phyloP scores from a whole-genome alignment of 805 yeast genomes.

The Saccharomyces kudriavzevii region DNA sequence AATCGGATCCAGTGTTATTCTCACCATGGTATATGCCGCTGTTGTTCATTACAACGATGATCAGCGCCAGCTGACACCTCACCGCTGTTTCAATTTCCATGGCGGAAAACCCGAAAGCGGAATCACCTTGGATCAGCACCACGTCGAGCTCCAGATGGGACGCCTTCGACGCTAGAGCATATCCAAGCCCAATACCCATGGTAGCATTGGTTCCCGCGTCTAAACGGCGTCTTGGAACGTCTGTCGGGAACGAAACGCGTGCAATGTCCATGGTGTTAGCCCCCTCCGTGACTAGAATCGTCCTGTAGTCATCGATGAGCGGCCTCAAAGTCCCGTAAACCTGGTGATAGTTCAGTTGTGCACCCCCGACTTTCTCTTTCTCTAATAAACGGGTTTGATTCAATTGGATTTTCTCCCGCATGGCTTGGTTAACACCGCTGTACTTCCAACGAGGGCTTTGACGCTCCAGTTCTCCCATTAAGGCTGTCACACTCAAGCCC shows the following conservation, averaged over 20 bases:
- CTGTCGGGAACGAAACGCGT: slow-evolving; percentile 50
- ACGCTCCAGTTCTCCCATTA: slow-evolving; percentile 23
- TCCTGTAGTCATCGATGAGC: slow-evolving; percentile 29
- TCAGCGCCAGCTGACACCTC: slow-evolving; percentile 43
- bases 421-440: slow-evolving; percentile 6
- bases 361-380: slow-evolving; percentile 27
- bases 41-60: slow-evolving; percentile 62
- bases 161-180: slow-evolving; percentile 54
- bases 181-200: slow-evolving; percentile 70
- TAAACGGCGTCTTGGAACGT: slow-evolving; percentile 43
- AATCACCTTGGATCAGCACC: slow-evolving; percentile 63
- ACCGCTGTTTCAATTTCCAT: slow-evolving; percentile 67
- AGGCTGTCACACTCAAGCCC: slow-evolving; percentile 32
- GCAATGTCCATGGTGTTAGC: slow-evolving; percentile 73
- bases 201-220: slow-evolving; percentile 76
- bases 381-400: slow-evolving; percentile 20
- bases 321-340: slow-evolving; percentile 45
- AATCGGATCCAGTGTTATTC: slow-evolving; percentile 17
- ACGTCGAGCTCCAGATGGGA: slow-evolving; percentile 39
- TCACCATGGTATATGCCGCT: slow-evolving; percentile 65
- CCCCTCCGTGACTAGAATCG: slow-evolving; percentile 56
- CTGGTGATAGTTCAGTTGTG: slow-evolving; percentile 40
- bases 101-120: slow-evolving; percentile 70
- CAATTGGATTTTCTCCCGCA: slow-evolving; percentile 9
- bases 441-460: slow-evolving; percentile 4